A percentile compares a stretch with the other conserved stretches of the same genome.
Conservation (phyloP, 2,329 filamentous ascomycete species). For the Fusarium pininemorale region DNA sequence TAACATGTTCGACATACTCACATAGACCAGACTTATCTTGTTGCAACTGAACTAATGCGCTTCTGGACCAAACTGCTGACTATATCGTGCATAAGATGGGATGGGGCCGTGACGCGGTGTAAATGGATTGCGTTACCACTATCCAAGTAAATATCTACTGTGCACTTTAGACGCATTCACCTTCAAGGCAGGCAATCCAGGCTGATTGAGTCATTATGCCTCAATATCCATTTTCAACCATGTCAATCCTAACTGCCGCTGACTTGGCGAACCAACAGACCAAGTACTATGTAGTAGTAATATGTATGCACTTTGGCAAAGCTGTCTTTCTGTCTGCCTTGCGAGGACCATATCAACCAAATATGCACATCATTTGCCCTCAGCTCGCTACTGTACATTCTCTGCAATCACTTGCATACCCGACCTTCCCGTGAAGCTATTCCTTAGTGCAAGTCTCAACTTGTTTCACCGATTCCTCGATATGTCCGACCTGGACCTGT, state of each 20-base stretch:
- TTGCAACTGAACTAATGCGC: background rate
- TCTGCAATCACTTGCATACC: slow-evolving; percentile 14
- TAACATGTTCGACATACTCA: slow-evolving; percentile 10
- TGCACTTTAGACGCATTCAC: background rate
- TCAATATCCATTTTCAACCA: background rate
- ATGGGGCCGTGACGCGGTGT: background rate
- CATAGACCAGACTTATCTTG: background rate
- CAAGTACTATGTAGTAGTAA: background rate
- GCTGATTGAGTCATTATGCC: background rate
- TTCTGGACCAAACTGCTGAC: slow-evolving; percentile 10
- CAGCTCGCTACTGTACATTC: background rate
- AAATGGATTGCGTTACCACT: background rate
- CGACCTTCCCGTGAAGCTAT: slow-evolving; percentile 5
- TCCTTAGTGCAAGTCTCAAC: background rate
- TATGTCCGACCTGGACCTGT: slow-evolving; percentile 19
- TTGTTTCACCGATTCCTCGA: slow-evolving; percentile 9
- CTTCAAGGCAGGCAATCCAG: background rate
- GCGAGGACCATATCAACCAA: background rate
- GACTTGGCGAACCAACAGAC: background rate
- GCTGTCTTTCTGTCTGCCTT: background rate
- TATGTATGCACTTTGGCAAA: background rate
- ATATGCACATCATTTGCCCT: background rate
- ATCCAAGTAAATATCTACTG: background rate
- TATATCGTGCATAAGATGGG: slow-evolving; percentile 9
- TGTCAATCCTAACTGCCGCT: background rate